Conservation (phyloP, 192 early-diverging fungal species). For the Podochytrium sp. region DNA sequence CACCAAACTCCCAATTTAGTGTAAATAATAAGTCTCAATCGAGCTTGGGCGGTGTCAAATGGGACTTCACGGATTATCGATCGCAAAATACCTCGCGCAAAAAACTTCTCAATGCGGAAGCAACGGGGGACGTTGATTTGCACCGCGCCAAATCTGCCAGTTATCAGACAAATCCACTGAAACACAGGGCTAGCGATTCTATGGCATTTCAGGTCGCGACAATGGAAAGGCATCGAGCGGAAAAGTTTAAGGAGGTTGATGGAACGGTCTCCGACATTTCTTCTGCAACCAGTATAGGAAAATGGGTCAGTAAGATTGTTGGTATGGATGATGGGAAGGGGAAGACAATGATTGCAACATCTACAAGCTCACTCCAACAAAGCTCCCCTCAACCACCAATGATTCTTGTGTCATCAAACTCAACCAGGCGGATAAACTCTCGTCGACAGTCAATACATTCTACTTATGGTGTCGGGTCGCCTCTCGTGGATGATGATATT, state of each 20-base stretch:
- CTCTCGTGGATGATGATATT: too few relatives aligned
- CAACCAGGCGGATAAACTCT: too few relatives aligned
- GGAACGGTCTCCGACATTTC: too few relatives aligned
- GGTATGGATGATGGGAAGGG: neutral
- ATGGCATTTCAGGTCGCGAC: too few relatives aligned
- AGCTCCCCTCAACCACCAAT: too few relatives aligned
- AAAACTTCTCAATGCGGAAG: neutral
- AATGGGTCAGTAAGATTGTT: constrained; percentile 19
- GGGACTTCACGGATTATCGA: neutral
- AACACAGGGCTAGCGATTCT: too few relatives aligned
- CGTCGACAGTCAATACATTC: too few relatives aligned
- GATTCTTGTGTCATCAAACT: too few relatives aligned
- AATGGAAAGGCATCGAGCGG: too few relatives aligned
- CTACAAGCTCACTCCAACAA: neutral
- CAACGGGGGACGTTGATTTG: neutral
- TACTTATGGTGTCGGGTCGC: too few relatives aligned
- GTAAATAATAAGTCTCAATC: neutral
- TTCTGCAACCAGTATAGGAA: constrained; percentile 5
- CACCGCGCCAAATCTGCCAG: constrained; percentile 10
- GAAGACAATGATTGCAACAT: neutral
- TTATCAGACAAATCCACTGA: neutral
- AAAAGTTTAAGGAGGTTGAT: too few relatives aligned
- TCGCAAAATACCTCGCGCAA: neutral
- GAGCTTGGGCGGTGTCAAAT: neutral
- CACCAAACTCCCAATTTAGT: neutral